phyloP scores from a whole-genome alignment of 352 stramenopile genomes.

The Phytophthora ohioensis region DNA sequence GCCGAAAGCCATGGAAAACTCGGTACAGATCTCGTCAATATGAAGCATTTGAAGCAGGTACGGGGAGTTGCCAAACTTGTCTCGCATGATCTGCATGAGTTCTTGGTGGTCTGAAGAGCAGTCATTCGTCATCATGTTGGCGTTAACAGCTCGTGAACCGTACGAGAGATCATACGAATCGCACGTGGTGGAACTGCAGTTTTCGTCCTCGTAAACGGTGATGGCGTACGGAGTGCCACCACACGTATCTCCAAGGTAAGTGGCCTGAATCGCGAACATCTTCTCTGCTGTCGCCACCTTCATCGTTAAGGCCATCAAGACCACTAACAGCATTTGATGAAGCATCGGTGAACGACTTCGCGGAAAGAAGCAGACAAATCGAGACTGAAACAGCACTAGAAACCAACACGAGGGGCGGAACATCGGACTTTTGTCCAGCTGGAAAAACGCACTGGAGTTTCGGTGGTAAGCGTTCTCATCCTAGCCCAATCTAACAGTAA shows the following conservation, averaged over 20 bases:
- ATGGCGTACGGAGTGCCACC: constrained; percentile 27
- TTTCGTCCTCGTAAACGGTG: constrained; percentile 22
- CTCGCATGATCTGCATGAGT: constrained; percentile 23
- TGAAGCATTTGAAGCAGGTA: constrained; percentile 33
- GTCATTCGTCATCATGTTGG: constrained; percentile 39
- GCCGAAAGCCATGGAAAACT: constrained; percentile 28
- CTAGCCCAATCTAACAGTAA: no score
- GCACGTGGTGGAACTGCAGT: constrained; percentile 22
- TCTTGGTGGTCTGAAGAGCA: constrained; percentile 25
- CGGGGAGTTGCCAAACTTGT: constrained; percentile 34
- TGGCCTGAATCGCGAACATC: constrained; percentile 27
- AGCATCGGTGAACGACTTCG: constrained; percentile 3
- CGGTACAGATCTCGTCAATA: constrained; percentile 32
- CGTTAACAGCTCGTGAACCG: constrained; percentile 23
- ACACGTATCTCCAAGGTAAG: constrained; percentile 32
- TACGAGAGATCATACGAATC: constrained; percentile 18
- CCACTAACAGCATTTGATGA: not conserved
- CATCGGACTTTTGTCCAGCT: not conserved
- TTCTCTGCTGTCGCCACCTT: constrained; percentile 1
- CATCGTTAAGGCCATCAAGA: not conserved
- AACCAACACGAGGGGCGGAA: not conserved
- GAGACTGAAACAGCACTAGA: constrained; percentile 9
- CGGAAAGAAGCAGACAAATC: constrained; percentile 2
- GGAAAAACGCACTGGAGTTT: not conserved
- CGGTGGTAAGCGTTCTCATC: constrained; percentile 9